phyloP scores from a whole-genome alignment of 2,329 filamentous ascomycete genomes.

The Fusarium sp. region DNA sequence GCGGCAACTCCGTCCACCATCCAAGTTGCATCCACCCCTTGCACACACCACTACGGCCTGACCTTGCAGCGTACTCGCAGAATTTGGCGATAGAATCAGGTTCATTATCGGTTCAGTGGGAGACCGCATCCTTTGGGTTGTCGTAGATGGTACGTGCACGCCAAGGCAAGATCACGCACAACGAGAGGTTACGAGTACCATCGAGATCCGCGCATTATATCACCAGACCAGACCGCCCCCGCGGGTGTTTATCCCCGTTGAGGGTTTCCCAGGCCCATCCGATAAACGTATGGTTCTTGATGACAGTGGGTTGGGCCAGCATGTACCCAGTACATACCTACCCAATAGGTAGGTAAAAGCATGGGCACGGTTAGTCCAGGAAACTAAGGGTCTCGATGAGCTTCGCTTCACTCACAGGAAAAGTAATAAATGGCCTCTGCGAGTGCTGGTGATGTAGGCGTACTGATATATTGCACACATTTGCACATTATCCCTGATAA shows the following conservation, averaged over 20 bases:
- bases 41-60: slow-evolving; percentile 10
- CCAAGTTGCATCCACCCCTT: slow-evolving; percentile 9
- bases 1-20: slow-evolving; percentile 15
- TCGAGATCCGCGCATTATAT: slow-evolving; percentile 2
- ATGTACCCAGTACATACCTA: background rate
- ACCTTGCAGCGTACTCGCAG: background rate
- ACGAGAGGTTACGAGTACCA: slow-evolving; percentile 6
- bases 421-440: background rate
- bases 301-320: background rate
- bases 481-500: background rate
- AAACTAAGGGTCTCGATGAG: background rate
- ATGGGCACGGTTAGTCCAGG: background rate
- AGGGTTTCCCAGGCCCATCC: slow-evolving; percentile 4
- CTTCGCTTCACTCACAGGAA: background rate
- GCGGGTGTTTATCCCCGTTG: background rate
- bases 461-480: background rate
- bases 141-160: slow-evolving; percentile 12
- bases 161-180: background rate
- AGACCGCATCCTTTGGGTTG: slow-evolving; percentile 6
- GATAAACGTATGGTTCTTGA: slow-evolving; percentile 32
- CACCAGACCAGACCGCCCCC: slow-evolving; percentile 14
- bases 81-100: slow-evolving; percentile 12
- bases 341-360: background rate
- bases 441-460: background rate
- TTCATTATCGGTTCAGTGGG: background rate